Evolutionary conservation across 345 rosid species (phyloP), one percentile per base, ranked within the genome.

Genomic region (Eucalyptus leucophloia): DNA sequence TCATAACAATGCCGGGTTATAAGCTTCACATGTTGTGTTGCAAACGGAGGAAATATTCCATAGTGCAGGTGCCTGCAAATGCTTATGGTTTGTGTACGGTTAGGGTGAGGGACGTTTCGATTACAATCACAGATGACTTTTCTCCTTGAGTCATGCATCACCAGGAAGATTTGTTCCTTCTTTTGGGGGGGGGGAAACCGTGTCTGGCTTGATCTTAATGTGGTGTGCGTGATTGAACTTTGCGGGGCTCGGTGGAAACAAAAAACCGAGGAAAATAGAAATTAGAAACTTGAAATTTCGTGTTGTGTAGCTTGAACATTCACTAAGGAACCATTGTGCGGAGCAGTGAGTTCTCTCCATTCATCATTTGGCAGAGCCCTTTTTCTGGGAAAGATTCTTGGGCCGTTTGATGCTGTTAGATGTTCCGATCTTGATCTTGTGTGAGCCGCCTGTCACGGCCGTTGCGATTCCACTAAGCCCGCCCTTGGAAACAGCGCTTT

Each of bases 331-430:
- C 82, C 14, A 7, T 69, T 6, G 14, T 19, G 23, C 5, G 45
- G 45, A 72, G 83, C 82, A 37, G 82, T 69, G 82, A 37, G 82
- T 72, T 72, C 45, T 37, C 8, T 37, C 15, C 45, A 19, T 19
- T 45, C 87, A 51, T 90, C 62, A 87, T 85, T 87, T 87, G 85
- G 50, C 14, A 49, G 94, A 60, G 65, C 88, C 89, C 82, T 94
- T 96, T 89, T 89, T 92, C 56, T 87, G 93, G 89, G 94, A 94
- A 69, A 89, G 93, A 88, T 77, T 92, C 90, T 95, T 94, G 92
- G 94, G 91, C 97, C 99, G 95, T 91, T 93, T 95, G 90, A 96
- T 87, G 91, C 96, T 91, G 88, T 49, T 91, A 88, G 93, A 86
- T 54, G 92, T 91, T 44, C 91, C 91, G 19, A 34, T 62, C 90